A percentile compares a stretch with the other conserved stretches of the same genome.
phyloP scores from a whole-genome alignment of 2,329 filamentous ascomycete species.

The Sarocladium oryzae region DNA sequence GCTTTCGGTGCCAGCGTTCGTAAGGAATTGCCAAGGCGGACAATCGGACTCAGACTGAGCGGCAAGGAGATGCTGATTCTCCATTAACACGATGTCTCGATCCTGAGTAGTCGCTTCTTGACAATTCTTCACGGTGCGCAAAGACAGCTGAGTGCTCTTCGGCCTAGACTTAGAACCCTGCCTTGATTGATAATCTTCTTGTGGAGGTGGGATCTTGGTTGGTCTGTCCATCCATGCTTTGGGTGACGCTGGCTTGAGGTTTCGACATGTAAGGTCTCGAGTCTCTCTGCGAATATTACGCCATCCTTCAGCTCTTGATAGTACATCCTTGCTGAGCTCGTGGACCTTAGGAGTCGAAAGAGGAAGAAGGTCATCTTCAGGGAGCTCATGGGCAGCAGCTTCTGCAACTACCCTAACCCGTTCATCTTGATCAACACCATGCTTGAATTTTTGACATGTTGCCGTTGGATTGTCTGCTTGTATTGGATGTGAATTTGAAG shows the following conservation, averaged over 20 bases:
- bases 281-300: background rate
- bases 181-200: background rate
- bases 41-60: background rate
- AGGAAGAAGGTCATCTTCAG: slow-evolving; percentile 12
- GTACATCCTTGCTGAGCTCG: slow-evolving; percentile 14
- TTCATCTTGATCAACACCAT: background rate
- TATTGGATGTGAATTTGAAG: background rate
- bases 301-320: slow-evolving; percentile 13
- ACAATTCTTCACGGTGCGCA: background rate
- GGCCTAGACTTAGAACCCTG: background rate
- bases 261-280: no score
- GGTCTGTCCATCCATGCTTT: slow-evolving; percentile 9
- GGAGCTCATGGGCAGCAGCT: slow-evolving; percentile 12
- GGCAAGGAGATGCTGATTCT: background rate
- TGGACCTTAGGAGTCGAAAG: slow-evolving; percentile 17
- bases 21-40: background rate
- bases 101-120: background rate
- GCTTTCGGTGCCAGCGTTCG: background rate
- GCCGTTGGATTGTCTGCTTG: background rate
- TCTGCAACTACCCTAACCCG: background rate
- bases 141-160: background rate
- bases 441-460: background rate
- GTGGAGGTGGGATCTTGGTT: background rate
- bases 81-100: background rate
- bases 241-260: slow-evolving; percentile 12